Evolutionary conservation across 129 eudicot genomes (phyloP), one percentile per base, ranked within the genome.

Genomic region (Scalesia atractyloides): DNA sequence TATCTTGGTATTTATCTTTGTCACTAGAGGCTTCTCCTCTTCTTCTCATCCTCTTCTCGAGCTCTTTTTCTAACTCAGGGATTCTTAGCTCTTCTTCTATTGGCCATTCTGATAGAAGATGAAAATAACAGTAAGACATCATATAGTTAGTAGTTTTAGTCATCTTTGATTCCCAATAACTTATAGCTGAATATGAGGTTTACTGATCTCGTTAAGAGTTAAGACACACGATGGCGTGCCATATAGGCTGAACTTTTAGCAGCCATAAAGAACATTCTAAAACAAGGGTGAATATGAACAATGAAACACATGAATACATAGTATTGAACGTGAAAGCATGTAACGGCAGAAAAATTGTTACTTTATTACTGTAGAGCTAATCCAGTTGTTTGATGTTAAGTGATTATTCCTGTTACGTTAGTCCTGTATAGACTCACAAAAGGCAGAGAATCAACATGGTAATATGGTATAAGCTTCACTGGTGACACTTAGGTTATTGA

Each of bases 21-120:
- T 83, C 91, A 66, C 81, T 79, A 72, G 85, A 77, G 47, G 84
- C 81, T 77, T 94, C 97, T 77, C 86, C 84, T 78, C 84, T 90
- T 84, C 83, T 86, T 71, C 86, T 84, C 66, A 73, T 67, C 66
- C 91, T 81, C 67, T 85, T 91, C 75, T 94, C 97, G 17, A 74
- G 79, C 48, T 93, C 98, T 65, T 83, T 87, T 74, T 90, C 98
- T 70, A 81, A 66, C 24, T 94, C 98, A 3, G 86, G 80, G 83
- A 83, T 94, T 48, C 84, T 87, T 64, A 77, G 14, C 17, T 81
- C 96, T 69, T 90, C 89, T 71, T 80, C 89, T 75, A 76, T 50
- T 49, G 80, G 73, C 68, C 81, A 79, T 1, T 78, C 98, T 94
- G 88, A 76, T 69, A 71, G 11, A 62, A 63, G 22, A 77, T 65